Evolutionary conservation across 148 eudicot genomes (phyloP), one percentile per base, ranked within the genome.

Genomic region (Cornus florida): DNA sequence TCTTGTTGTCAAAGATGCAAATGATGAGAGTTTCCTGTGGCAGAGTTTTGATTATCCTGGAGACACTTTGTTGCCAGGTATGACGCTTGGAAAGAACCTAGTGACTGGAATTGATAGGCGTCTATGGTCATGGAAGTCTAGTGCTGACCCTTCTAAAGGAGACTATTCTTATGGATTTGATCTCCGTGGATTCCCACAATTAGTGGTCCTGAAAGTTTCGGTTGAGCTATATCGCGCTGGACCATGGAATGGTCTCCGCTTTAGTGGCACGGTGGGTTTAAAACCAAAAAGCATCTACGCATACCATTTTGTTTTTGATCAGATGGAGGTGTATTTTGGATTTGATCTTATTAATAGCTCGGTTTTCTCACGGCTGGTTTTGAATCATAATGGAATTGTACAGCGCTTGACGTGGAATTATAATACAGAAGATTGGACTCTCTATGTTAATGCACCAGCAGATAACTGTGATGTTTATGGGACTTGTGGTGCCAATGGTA

Each of bases 171-270:
- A 28, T 17, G 17, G 74, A 19, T 31, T 72, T 17, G 82, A 79
- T 38, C 3, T 23, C 1, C 22, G 33, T 19, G 82, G 82, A 14
- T 79, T 17, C 46, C 82, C 82, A 5, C 75, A 64, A 28, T 5
- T 28, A 28, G 28, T 73, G 6, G 5, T 72, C 17, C 3, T 73
- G 65, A 23, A 32, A 5, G 82, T 66, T 10, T 35, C 64, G 3
- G 71, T 43, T 6, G 71, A 24, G 50, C 9, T 4, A 28, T 72
- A 10, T 23, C n/a, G 70, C 1, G 23, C 82, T 2, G 82, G 77
- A 23, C 82, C 82, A 11, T 79, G 82, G 82, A 79, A 79, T 46
- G 77, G 82, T 17, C 24, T 64, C n/a, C 38, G 72, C 46, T 79
- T 79, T 46, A 72, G 76, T 66, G 77, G 77, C 14, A 33, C 23